phyloP scores from a whole-genome alignment of 192 early-diverging fungal species.

The Kickxella alabastrina region DNA sequence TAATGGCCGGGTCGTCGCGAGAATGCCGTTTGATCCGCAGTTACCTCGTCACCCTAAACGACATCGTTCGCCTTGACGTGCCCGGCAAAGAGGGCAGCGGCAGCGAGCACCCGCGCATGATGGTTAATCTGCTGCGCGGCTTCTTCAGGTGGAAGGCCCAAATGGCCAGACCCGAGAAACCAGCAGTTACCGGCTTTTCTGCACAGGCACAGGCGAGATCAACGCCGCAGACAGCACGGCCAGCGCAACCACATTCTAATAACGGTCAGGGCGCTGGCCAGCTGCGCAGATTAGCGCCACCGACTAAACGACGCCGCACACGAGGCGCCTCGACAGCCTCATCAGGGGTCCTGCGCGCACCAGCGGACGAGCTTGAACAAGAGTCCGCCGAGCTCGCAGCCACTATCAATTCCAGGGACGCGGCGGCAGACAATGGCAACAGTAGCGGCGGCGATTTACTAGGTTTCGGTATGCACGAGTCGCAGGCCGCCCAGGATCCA shows the following conservation, averaged over 20 bases:
- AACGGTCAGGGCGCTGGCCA: not conserved
- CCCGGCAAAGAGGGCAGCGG: not conserved
- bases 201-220: not conserved
- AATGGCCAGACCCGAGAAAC: slow-evolving; percentile 19
- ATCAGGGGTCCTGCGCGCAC: slow-evolving; percentile 24
- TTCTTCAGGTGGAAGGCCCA: slow-evolving; percentile 77
- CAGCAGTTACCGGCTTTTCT: not conserved
- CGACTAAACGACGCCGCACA: slow-evolving; percentile 53
- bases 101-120: slow-evolving; percentile 26
- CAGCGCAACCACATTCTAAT: no score
- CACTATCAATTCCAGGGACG: slow-evolving; percentile 7
- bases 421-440: no score
- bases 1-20: slow-evolving; percentile 23
- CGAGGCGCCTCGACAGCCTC: slow-evolving; percentile 50
- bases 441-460: not conserved
- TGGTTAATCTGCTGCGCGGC: slow-evolving; percentile 54
- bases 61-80: not conserved
- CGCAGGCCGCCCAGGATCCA: not conserved
- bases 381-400: slow-evolving; percentile 32
- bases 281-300: slow-evolving; percentile 28
- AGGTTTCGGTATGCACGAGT: not conserved
- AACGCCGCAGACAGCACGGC: not conserved
- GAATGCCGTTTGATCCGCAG: slow-evolving; percentile 28
- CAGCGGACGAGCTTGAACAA: slow-evolving; percentile 25
- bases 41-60: slow-evolving; percentile 2